Evolutionary conservation across 805 yeast genomes (phyloP).

Genomic region (Saturnispora silvae): DNA sequence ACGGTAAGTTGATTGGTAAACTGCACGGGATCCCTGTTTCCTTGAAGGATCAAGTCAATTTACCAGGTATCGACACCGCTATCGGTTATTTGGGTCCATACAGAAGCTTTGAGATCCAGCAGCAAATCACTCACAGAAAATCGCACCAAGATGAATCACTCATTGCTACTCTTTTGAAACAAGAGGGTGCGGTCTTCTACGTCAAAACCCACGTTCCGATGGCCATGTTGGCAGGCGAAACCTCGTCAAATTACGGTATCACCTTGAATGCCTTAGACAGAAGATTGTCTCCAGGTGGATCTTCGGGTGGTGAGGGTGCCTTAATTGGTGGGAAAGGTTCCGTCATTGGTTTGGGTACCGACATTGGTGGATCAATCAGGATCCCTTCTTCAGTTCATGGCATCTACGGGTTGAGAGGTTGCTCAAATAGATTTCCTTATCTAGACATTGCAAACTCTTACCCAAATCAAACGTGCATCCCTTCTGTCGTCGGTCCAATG

Average conservation of each 20-base stretch:
- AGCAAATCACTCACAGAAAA: conserved; percentile 16
- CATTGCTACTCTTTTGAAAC: conserved; percentile 25
- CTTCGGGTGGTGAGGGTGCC: conserved; percentile 38
- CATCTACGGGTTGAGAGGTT: conserved; percentile 25
- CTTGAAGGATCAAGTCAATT: conserved; percentile 34
- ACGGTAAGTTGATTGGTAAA: conserved; percentile 31
- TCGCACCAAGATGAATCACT: conserved; percentile 24
- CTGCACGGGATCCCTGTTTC: conserved; percentile 38
- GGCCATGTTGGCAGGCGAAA: conserved; percentile 34
- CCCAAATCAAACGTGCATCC: conserved; percentile 24
- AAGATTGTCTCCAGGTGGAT: conserved; percentile 31
- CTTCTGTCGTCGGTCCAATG: conserved; percentile 30
- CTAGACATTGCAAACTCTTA: conserved; percentile 24
- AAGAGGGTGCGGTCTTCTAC: conserved; percentile 33
- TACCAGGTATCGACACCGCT: conserved; percentile 30
- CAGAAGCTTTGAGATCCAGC: conserved; percentile 20
- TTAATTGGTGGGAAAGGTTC: conserved; percentile 24
- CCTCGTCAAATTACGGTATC: conserved; percentile 29
- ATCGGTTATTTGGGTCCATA: conserved; percentile 28
- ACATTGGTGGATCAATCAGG: conserved; percentile 31
- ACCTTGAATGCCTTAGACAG: conserved; percentile 31
- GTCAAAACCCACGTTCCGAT: conserved; percentile 36
- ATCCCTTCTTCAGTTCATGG: conserved; percentile 27
- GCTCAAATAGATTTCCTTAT: conserved; percentile 28
- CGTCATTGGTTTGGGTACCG: conserved; percentile 30